Evolutionary conservation across 2,329 filamentous ascomycete species (phyloP), one percentile per base, ranked within the genome.

Genomic region (Trichophyton schoenleinii): DNA sequence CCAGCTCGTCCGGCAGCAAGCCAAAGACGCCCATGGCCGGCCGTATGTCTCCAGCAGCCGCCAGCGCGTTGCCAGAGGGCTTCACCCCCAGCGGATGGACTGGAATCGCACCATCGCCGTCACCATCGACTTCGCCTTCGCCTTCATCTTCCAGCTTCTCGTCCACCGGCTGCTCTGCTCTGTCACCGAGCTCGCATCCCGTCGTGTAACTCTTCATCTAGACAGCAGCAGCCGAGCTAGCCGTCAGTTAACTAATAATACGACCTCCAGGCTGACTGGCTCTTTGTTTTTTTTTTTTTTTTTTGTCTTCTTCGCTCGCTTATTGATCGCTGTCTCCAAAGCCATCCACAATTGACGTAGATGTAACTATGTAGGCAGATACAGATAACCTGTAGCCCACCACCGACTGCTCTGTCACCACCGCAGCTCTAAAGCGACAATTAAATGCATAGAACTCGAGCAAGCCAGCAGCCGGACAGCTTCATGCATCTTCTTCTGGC

Each of bases 51-150:
- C 79, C 79, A 1, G 78, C 79, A 11, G 83, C 79, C 20, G 84
- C 83, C 49, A 92, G 81, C 57, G 86, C 85, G 77, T 99, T 97
- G 42, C 92, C 94, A 64, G 87, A 81, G 0, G 94, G 92, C 70
- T 91, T 94, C 65, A 97, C 80, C 36, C 87, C 87, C 55, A 96
- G 78, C 42, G 90, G 90, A 77, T 97, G 92, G 44, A 80, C 79
- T 58, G 87, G 87, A 60, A 95, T 86, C 52, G 83, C 82, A 67
- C 38, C 41, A 18, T 15, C 34, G 4, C 34, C 34, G 9, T 13
- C 34, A 0, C 8, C 8, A 11, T 36, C 49, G 34, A 18, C 25
- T 31, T 55, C 48, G 11, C 3, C 34, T 38, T 38, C 52, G 34
- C 36, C 28, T 31, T 55, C 25, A 9, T 28, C 18, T 31, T n/a